Base-by-base conservation (phyloP, 192 early-diverging fungal genomes). In the Rhizoclosmatium sp. region DNA sequence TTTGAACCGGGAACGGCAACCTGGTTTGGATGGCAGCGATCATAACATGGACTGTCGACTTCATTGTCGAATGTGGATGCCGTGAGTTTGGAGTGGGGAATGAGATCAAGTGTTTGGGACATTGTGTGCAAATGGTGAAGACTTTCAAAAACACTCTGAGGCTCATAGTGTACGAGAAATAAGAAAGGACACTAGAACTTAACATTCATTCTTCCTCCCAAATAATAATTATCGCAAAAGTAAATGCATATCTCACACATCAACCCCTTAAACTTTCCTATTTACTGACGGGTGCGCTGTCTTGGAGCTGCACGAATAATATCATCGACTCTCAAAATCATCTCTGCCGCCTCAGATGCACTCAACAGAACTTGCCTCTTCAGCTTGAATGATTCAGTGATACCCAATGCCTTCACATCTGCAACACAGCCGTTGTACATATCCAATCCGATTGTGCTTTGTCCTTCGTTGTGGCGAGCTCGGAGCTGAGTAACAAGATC, bases 261-360 rank as follows among this genome's bases (percentile, higher is more conserved):
- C 5, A 54, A 54, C 51, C 51, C 51, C 51, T 16, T 16, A 16
- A 54, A 54, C 9, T 54, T 12, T 54, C 5, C 47, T 10, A 16
- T 44, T 58, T 45, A 71, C 42, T 71, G 70, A 58, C 70, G 70
- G 56, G 51, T 71, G 39, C 70, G 70, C 41, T 75, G 61, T 64
- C 87, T 81, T 31, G 87, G 87, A 14, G 87, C 87, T 56, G 94
- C 95, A 75, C 96, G 94, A 84, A 99, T 95, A 77, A 99, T 99
- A 84, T 99, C 94, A 82, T 99, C 97, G 10, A 99, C 97, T 67
- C 98, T 92, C 69, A 99, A 87, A 82, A 99, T 98, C 93, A 97
- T 94, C 83, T 98, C 97, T 10, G 95, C 94, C 1, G 97, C 98
- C 85, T 99, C 98, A 5, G 94, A 91, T 12, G 98, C 97, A 82